phyloP scores from a whole-genome alignment of 2,329 filamentous ascomycete species.

The Aspergillus udagawae region DNA sequence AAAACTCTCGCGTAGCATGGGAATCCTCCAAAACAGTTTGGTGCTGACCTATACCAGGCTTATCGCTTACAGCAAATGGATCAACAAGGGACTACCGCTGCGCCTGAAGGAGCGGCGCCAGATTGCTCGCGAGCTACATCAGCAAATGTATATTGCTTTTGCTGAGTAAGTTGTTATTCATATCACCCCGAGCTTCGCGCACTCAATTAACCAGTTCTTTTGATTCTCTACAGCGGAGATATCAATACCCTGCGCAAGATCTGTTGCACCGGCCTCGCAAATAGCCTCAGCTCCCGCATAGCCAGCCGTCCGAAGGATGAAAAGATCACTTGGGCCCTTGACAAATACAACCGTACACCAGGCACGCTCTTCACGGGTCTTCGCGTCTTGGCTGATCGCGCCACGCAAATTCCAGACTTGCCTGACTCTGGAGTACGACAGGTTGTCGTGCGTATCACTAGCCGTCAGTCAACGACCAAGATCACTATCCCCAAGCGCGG shows the following conservation, averaged over 20 bases:
- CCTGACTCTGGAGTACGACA: constrained; percentile 38
- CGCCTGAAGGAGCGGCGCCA: constrained; percentile 31
- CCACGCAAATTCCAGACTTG: constrained; percentile 37
- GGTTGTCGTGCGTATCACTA: constrained; percentile 38
- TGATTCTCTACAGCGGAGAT: constrained; percentile 29
- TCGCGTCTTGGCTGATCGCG: constrained; percentile 40
- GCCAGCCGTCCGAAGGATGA: constrained; percentile 28
- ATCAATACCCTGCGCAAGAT: constrained; percentile 30
- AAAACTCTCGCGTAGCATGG: neutral
- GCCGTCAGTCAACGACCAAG: constrained; percentile 33
- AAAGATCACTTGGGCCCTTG: constrained; percentile 33
- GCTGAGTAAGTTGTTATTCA: constrained; percentile 37
- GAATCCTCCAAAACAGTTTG: neutral
- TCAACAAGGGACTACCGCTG: constrained; percentile 31
- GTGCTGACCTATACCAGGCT: constrained; percentile 22
- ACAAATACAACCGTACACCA: constrained; percentile 35
- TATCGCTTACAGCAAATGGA: constrained; percentile 30
- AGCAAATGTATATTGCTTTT: constrained; percentile 46
- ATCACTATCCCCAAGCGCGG: constrained; percentile 4
- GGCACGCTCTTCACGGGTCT: constrained; percentile 34
- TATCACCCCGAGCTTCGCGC: constrained; percentile 3
- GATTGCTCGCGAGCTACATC: constrained; percentile 41
- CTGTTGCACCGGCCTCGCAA: constrained; percentile 37
- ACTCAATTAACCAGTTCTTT: constrained; percentile 14
- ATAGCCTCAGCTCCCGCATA: constrained; percentile 32